These are phyloP conservation scores for Sporobolomyces roseus DNA, from an alignment of 768 basidiomycete genomes.

Conservation along the genomic window DNA sequence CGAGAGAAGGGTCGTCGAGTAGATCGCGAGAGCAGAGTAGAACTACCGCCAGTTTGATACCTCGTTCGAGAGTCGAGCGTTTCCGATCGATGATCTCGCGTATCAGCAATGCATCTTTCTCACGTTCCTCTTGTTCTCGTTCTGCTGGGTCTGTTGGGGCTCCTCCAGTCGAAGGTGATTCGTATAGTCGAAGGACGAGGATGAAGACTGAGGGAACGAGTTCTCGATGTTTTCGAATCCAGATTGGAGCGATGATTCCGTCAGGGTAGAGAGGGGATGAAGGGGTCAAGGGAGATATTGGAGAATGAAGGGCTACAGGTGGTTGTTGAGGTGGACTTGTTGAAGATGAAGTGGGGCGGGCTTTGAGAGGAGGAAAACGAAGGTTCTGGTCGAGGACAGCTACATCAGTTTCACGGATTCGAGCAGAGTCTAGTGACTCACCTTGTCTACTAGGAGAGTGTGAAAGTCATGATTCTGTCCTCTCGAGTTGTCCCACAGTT, in stretches of 20 bases:
- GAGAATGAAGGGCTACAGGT: constrained; percentile 63
- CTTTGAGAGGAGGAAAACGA: constrained; percentile 82
- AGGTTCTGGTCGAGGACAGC: constrained; percentile 58
- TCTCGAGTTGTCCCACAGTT: constrained; percentile 46
- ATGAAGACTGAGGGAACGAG: constrained; percentile 91
- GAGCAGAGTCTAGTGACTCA: constrained; percentile 43
- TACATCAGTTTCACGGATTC: neutral
- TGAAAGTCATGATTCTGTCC: constrained; percentile 59
- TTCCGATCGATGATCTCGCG: constrained; percentile 75
- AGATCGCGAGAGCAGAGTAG: constrained; percentile 81
- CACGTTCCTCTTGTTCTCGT: constrained; percentile 65
- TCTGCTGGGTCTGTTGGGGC: constrained; percentile 25
- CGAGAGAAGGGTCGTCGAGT: constrained; percentile 81
- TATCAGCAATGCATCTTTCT: constrained; percentile 69
- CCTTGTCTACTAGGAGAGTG: constrained; percentile 76
- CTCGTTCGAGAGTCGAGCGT: constrained; percentile 72
- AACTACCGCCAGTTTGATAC: constrained; percentile 90
- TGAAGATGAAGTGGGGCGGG: constrained; percentile 54
- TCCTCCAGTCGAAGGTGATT: constrained; percentile 57
- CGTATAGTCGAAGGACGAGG: constrained; percentile 78
- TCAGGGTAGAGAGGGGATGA: constrained; percentile 89
- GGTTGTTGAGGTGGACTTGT: constrained; percentile 39
- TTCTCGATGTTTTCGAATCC: constrained; percentile 92
- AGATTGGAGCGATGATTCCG: constrained; percentile 93
- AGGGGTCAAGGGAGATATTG: constrained; percentile 84